Conservation (phyloP, 2,329 filamentous ascomycete genomes). For the Ascochyta viciae-villosae region DNA sequence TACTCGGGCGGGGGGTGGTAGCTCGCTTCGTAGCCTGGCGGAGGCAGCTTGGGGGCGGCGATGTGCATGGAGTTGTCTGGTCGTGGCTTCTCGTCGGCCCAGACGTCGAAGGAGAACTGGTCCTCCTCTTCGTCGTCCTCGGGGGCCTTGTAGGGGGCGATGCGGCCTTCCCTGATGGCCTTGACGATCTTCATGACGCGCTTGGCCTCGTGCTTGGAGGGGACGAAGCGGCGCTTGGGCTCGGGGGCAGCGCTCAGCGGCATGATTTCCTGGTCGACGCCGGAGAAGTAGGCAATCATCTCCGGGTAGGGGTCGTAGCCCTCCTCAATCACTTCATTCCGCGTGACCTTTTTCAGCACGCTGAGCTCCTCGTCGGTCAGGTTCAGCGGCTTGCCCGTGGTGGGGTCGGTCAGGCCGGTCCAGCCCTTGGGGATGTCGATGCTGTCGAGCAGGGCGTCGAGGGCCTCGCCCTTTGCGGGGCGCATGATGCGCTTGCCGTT, state of each 20-base stretch:
- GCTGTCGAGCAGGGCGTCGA: conserved; percentile 92
- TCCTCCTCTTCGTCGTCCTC: conserved; percentile 77
- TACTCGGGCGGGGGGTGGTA: conserved; percentile 98
- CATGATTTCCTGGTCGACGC: conserved; percentile 84
- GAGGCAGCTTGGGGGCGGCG: conserved; percentile 89
- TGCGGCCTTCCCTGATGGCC: conserved; percentile 92
- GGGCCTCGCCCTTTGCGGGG: conserved; percentile 88
- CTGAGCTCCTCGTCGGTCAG: conserved; percentile 88
- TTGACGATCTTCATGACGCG: conserved; percentile 96
- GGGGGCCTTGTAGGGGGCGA: conserved; percentile 85
- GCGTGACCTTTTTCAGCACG: conserved; percentile 84
- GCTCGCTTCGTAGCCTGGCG: conserved; percentile 92
- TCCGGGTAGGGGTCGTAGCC: conserved; percentile 94
- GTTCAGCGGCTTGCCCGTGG: conserved; percentile 90
- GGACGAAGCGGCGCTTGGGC: conserved; percentile 92
- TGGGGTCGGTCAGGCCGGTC: conserved; percentile 93
- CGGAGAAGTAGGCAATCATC: conserved; percentile 92
- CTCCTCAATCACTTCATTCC: conserved; percentile 85
- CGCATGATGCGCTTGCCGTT: conserved; percentile 98
- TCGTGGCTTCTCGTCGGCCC: conserved; percentile 87
- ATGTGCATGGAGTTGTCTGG: conserved; percentile 92
- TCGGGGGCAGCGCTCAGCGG: conserved; percentile 93
- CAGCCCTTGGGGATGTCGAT: conserved; percentile 97
- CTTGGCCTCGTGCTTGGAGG: conserved; percentile 96
- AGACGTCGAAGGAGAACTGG: conserved; percentile 83